Evolutionary conservation across 495 filamentous ascomycete species (phyloP).

Genomic region (Neurospora sp.): DNA sequence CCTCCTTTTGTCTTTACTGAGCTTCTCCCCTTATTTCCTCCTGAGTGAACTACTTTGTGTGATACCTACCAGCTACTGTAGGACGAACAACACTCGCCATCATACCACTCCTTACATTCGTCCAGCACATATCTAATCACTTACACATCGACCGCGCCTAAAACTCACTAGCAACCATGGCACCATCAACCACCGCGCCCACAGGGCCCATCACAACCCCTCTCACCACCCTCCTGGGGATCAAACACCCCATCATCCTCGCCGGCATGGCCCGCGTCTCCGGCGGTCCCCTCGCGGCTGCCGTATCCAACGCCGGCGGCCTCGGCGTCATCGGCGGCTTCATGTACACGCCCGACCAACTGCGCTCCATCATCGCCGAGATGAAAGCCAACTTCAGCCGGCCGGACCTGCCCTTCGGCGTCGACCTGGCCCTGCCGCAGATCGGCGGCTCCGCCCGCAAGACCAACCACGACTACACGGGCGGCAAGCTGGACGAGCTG

Average conservation of each 20-base stretch:
- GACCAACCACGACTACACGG: constrained; percentile 89
- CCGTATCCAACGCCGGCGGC: constrained; percentile 79
- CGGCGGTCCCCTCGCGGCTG: constrained; percentile 66
- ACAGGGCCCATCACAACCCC: constrained; percentile 57
- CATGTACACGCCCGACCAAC: constrained; percentile 71
- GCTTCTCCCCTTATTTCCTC: neutral
- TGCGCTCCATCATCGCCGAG: constrained; percentile 71
- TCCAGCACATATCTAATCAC: neutral
- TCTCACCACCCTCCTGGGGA: constrained; percentile 60
- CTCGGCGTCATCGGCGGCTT: constrained; percentile 79
- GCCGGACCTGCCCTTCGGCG: constrained; percentile 66
- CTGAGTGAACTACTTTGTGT: neutral
- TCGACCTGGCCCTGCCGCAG: constrained; percentile 81
- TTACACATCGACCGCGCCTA: neutral
- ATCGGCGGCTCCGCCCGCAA: constrained; percentile 67
- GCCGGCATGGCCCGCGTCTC: constrained; percentile 84
- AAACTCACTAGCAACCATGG: neutral
- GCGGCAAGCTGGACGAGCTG: constrained; percentile 71
- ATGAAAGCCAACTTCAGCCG: constrained; percentile 58
- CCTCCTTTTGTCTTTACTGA: neutral
- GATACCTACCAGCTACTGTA: neutral
- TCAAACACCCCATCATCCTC: constrained; percentile 74
- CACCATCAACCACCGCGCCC: constrained; percentile 15
- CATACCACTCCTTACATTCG: neutral
- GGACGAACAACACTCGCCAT: neutral